Base-by-base conservation (phyloP, 179 eudicot species). In the Heliamphora pulchella region DNA sequence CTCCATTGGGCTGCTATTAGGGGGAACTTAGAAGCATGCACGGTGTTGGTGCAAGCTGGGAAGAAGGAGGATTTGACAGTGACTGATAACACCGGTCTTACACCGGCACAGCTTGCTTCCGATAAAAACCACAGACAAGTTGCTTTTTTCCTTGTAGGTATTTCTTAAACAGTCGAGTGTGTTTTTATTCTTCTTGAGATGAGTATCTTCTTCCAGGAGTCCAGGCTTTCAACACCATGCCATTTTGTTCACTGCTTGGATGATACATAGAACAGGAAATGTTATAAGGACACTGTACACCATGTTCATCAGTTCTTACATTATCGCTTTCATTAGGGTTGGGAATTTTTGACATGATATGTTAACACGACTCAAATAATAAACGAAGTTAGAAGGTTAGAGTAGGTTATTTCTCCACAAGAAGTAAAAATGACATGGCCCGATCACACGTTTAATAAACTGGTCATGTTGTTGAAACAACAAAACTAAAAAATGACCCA, bases 1-100 rank as follows among this genome's bases (percentile, higher is more conserved):
- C 94, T 96, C 80, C 99, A 96, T 78, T 96, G 99, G 99, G 98
- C 99, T 89, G 99, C 99, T 72, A 92, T 94, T 81, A 90, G 91
- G 83, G 99, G 99, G 7, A 92, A 94, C 83, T 81, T 96, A 88
- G 99, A 96, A 91, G 98, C 98, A 58, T 96, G 98, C 89, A 96
- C 98, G 6, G 92, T 96, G 39, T 85, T 96, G 86, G 98, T 96
- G 74, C 98, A 92, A 80, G 97, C 99, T 83, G 99, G 99, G 75
- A 96, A 96, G 87, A 96, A 90, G 82, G 98, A 96, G 84, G 99
- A 96, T 82, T 83, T 96, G 71, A 81, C 86, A 71, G 87, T 94
- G 83, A 88, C 94, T 17, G 99, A 96, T 85, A 94, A 92, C 74
- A 91, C 96, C 53, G 99, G 98, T 81, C 91, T 92, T 65, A 96